These are phyloP conservation scores for Sclerotiophoma versabilis DNA, from an alignment of 2,329 filamentous ascomycete genomes.

Conservation along the genomic window DNA sequence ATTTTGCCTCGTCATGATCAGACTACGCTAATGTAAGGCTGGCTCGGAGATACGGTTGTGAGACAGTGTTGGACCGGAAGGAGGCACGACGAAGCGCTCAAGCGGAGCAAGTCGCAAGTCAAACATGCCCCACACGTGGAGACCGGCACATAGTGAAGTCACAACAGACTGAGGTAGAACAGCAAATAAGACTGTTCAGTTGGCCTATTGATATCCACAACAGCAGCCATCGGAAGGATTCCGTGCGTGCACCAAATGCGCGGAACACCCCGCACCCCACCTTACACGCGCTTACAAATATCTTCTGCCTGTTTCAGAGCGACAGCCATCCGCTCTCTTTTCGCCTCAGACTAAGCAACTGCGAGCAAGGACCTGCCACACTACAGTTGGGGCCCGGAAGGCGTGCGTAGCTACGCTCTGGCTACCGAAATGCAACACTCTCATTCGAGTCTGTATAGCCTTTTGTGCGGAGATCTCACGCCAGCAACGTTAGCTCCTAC, in stretches of 20 bases:
- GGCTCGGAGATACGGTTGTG: slow-evolving; percentile 5
- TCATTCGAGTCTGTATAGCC: slow-evolving; percentile 24
- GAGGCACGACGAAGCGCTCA: slow-evolving; percentile 2
- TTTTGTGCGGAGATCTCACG: slow-evolving; percentile 35
- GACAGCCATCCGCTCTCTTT: background rate
- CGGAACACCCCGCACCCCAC: slow-evolving; percentile 13
- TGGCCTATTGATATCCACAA: background rate
- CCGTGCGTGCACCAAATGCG: background rate
- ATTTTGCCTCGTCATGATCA: no score
- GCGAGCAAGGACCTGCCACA: slow-evolving; percentile 16
- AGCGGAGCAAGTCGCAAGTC: slow-evolving; percentile 4
- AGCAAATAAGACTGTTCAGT: background rate
- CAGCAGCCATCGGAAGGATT: background rate
- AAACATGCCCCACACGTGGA: background rate
- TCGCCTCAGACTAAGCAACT: background rate
- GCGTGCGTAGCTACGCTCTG: slow-evolving; percentile 6
- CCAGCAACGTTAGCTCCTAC: slow-evolving; percentile 21
- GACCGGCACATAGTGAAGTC: background rate
- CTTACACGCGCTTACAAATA: slow-evolving; percentile 12
- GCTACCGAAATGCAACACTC: slow-evolving; percentile 11
- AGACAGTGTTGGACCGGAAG: slow-evolving; percentile 3
- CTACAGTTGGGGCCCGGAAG: slow-evolving; percentile 16
- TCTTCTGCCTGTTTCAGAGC: background rate
- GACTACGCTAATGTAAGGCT: background rate
- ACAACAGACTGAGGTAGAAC: slow-evolving; percentile 2